phyloP scores from a whole-genome alignment of 331 rosid genomes.

The Cydonia oblonga region DNA sequence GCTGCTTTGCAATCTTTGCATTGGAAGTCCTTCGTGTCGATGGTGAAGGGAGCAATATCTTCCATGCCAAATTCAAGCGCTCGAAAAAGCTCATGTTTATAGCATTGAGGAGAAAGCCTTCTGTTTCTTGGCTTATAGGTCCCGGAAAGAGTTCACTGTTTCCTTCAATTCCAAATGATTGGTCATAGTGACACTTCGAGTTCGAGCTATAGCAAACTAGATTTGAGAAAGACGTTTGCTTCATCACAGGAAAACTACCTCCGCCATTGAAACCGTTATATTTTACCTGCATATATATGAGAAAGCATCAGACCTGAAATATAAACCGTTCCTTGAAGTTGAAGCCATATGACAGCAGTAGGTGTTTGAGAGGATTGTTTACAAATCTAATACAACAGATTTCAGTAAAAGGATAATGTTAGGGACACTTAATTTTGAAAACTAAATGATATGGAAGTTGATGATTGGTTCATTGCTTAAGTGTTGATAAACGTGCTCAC shows the following conservation, averaged over 20 bases:
- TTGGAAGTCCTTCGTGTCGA: constrained; percentile 50
- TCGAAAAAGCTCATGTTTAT: constrained; percentile 76
- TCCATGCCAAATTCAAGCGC: constrained; percentile 83
- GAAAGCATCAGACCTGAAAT: background rate
- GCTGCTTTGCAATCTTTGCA: constrained; percentile 87
- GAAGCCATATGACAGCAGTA: background rate
- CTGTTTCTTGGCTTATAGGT: constrained; percentile 36
- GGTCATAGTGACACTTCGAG: background rate
- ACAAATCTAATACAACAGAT: background rate
- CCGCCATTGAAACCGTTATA: background rate
- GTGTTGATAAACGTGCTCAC: too few relatives aligned
- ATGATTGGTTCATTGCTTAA: too few relatives aligned
- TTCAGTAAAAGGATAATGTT: too few relatives aligned
- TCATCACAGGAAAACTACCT: background rate
- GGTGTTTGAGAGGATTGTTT: too few relatives aligned
- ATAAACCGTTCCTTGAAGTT: background rate
- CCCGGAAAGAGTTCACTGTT: background rate
- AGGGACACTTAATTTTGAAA: too few relatives aligned
- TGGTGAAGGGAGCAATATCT: constrained; percentile 67
- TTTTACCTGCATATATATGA: background rate
- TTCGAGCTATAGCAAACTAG: background rate
- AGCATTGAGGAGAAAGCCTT: constrained; percentile 69
- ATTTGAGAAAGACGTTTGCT: background rate
- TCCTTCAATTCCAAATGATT: background rate
- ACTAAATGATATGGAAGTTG: too few relatives aligned